Evolutionary conservation across 768 basidiomycete genomes (phyloP), one percentile per base, ranked within the genome.

Genomic region (Mycena vitilis): DNA sequence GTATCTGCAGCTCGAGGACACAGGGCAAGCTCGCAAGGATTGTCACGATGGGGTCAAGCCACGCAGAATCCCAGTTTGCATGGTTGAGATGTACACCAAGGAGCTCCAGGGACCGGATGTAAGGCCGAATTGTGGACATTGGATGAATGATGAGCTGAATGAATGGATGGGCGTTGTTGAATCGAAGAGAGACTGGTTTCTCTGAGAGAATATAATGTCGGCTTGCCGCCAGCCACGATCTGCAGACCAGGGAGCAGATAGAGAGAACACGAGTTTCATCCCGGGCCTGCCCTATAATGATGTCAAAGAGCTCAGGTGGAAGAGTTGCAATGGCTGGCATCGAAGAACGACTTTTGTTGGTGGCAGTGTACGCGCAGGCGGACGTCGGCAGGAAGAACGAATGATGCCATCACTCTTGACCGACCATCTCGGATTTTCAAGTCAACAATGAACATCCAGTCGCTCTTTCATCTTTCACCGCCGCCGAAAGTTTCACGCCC

Each of bases 281-380:
- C 38, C 40, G 53, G 30, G 51, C 45, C 7, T 66, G 61, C 5
- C 45, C 64, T 22, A 69, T 69, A 16, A 72, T 60, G 16, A 56
- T 38, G 58, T 72, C 71, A 30, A 65, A 66, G 53, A 72, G 68
- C 37, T 72, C 71, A 20, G 71, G 68, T 7, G 71, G 68, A 3
- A 72, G 60, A 40, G 52, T 30, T 10, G 60, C 36, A 15, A 45
- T 36, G 12, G 52, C 18, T 18, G 44, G 44, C 44, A 45, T 45
- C 13, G 44, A 16, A 20, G 15, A 16, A 15, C 13, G 44, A 45
- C 18, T 15, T 15, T 15, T 45, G 44, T 30, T 30, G 30, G 30
- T 30, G 30, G 30, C 30, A 30, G 30, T 30, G 30, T 30, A 30
- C 30, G 30, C 2, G n/a, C n/a, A n/a, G n/a, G n/a, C n/a, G n/a